phyloP scores from a whole-genome alignment of 805 yeast genomes.

The Komagataella ulmi region DNA sequence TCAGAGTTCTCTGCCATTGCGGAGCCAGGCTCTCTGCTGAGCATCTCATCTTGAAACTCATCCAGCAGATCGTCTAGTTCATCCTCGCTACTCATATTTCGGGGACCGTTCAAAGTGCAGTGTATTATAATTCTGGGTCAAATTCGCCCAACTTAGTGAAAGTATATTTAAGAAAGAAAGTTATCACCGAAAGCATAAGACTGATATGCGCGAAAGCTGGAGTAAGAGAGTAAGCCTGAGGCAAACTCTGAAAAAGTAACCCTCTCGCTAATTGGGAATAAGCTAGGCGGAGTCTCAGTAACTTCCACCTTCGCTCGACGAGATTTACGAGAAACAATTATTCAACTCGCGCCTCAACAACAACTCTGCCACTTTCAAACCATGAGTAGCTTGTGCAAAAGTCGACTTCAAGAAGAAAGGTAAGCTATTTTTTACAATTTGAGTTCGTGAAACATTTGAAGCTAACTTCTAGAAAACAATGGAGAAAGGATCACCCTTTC shows the following conservation, averaged over 20 bases:
- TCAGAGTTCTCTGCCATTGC: slow-evolving; percentile 6
- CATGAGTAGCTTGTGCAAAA: slow-evolving; percentile 43
- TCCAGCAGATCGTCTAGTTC: slow-evolving; percentile 79
- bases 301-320: neutral
- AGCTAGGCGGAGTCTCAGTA: neutral
- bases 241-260: neutral
- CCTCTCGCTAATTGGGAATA: neutral
- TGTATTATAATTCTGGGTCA: neutral
- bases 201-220: neutral
- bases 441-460: neutral
- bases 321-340: neutral
- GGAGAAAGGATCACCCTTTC: slow-evolving; percentile 98
- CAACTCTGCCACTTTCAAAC: neutral
- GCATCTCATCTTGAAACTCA: slow-evolving; percentile 65
- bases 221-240: too few relatives aligned
- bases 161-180: neutral
- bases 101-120: neutral
- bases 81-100: slow-evolving; percentile 3
- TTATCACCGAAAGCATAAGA: neutral
- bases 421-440: slow-evolving; percentile 13
- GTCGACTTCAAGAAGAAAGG: slow-evolving; percentile 83
- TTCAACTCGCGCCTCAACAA: neutral
- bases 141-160: neutral
- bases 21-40: slow-evolving; percentile 49
- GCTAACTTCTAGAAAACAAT: slow-evolving; percentile 51